phyloP scores from a whole-genome alignment of 208 protist species.

The Zelonia costaricensis region DNA sequence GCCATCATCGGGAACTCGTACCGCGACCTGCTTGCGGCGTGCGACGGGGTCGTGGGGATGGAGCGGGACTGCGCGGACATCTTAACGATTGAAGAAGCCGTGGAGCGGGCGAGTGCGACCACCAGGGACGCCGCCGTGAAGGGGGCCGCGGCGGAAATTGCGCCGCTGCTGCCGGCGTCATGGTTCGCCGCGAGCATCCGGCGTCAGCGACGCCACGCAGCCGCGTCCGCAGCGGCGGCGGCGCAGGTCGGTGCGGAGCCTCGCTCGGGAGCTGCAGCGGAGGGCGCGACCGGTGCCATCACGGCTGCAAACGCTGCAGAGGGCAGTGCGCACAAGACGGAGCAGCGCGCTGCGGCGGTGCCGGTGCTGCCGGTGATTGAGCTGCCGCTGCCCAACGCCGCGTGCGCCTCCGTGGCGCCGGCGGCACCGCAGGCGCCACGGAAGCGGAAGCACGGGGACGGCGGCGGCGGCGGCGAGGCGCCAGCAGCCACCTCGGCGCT shows the following conservation, averaged over 20 bases:
- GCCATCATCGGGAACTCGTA: slow-evolving; percentile 60
- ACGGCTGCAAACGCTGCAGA: too few species aligned
- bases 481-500: not conserved
- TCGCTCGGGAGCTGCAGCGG: too few species aligned
- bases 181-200: slow-evolving; percentile 2
- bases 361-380: too few species aligned
- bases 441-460: too few species aligned
- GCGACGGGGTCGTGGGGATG: slow-evolving; percentile 62
- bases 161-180: slow-evolving; percentile 4
- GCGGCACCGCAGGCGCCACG: too few species aligned
- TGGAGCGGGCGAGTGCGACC: not conserved
- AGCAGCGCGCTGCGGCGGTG: too few species aligned
- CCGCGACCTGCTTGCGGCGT: slow-evolving; percentile 53
- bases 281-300: not conserved
- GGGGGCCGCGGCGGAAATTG: not conserved
- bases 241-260: not conserved
- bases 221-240: not conserved
- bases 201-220: not conserved
- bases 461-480: too few species aligned
- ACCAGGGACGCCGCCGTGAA: not conserved
- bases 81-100: slow-evolving; percentile 24
- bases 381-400: too few species aligned
- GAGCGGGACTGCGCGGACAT: slow-evolving; percentile 46
- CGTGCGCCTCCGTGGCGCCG: too few species aligned
- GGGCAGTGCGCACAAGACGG: not conserved